These are phyloP conservation scores for Leavenworthia alabamica DNA, from an alignment of 345 rosid genomes.

Conservation along the genomic window DNA sequence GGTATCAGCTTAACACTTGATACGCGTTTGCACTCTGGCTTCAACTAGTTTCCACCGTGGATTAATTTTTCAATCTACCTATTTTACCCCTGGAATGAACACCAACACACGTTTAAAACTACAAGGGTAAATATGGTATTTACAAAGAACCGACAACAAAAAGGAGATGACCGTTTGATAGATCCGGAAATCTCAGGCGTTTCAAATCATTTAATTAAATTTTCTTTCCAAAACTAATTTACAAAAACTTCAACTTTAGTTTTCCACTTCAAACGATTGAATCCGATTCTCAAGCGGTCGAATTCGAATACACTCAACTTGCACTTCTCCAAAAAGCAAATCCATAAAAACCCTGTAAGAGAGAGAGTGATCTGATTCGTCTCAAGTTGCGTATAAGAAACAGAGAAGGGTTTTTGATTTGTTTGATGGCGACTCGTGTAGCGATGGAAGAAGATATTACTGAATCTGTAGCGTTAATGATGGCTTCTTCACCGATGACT, in stretches of 20 bases:
- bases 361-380: background rate
- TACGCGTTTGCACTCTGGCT: slow-evolving; percentile 20
- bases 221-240: background rate
- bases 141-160: slow-evolving; percentile 25
- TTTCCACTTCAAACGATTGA: slow-evolving; percentile 3
- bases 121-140: slow-evolving; percentile 27
- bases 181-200: slow-evolving; percentile 36
- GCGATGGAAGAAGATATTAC: slow-evolving; percentile 32
- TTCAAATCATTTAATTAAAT: slow-evolving; percentile 25
- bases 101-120: background rate
- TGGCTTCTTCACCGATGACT: slow-evolving; percentile 9
- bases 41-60: background rate
- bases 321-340: background rate
- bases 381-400: slow-evolving; percentile 4
- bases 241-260: background rate
- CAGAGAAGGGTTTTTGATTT: background rate
- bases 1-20: background rate
- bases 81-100: background rate
- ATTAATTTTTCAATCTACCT: background rate
- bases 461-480: slow-evolving; percentile 18
- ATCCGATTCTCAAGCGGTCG: slow-evolving; percentile 27
- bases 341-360: background rate
- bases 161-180: slow-evolving; percentile 56
- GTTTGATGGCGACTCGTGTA: slow-evolving; percentile 35
- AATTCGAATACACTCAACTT: slow-evolving; percentile 5